Evolutionary conservation across 805 yeast genomes (phyloP), one percentile per base, ranked within the genome.

Genomic region (Candida ulmi): DNA sequence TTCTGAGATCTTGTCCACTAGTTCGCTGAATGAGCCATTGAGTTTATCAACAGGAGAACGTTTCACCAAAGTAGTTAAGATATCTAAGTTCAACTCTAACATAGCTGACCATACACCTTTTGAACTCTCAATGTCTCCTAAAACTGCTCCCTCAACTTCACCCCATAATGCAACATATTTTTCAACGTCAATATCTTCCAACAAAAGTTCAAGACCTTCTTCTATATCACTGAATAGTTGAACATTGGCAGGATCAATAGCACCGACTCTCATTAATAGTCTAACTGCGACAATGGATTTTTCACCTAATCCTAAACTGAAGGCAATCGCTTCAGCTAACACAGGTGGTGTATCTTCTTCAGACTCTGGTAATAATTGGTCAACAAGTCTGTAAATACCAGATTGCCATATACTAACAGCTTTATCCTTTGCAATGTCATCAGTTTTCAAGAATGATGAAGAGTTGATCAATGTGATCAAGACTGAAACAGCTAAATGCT

Each of bases 281-380:
- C 85, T 64, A 8, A 72, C 66, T 2, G 56, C 57, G 27, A 33
- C 45, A 8, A 48, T 39, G 3, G 42, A 36, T 13, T 45, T 66
- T 43, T 71, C 66, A 19, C 26, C 17, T 9, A 82, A 66, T 35
- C 69, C 66, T 30, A 84, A 72, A 1, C 80, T 74, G 3, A 72
- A 68, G 1, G 79, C 68, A n/a, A 85, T 59, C 0, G 83, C 73
- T 55, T 88, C 96, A 11, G 85, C 69, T 31, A 90, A 60, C 35
- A 83, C 69, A 1, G 88, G 75, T 27, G 84, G 78, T 0, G 95
- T 74, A 51, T 90, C 98, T 34, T 87, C 96, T 33, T 79, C 84
- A 0, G 93, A 74, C 1, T 15, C 17, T 3, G 57, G 52, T 11
- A 80, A 68, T 0, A 76, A 45, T 1, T 47, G 34, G 28, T 74